Evolutionary conservation across 768 basidiomycete species (phyloP), one percentile per base, ranked within the genome.

Genomic region (Rhodosporidiobolus odoratus): DNA sequence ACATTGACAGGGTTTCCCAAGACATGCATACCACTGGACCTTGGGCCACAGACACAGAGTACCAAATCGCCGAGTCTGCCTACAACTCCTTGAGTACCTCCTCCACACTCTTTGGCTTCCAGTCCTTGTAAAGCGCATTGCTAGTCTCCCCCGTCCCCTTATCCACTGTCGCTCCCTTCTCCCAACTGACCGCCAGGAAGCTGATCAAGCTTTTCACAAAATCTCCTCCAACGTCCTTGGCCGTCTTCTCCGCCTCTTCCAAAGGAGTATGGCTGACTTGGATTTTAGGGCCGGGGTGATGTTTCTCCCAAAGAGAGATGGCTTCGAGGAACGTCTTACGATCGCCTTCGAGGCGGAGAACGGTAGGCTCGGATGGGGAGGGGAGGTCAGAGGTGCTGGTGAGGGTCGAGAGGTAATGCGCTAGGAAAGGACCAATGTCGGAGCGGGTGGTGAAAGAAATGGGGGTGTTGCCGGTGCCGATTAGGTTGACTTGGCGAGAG

Each of bases 371-470:
- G 58, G 6, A 5, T 0, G 38, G n/a, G 16, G 58, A 2, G 1
- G 58, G 58, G 7, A 56, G 43, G n/a, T 38, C 0, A n/a, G 66
- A 47, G n/a, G n/a, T n/a, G 43, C 30, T 27, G 23, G 41, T 47
- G 43, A 47, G 43, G 23, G 41, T 47, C n/a, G 53, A 15, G 19
- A 68, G 66, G 27, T 38, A 38, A 53, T 68, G 66, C 27, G 21
- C 53, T 32, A 56, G 52, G 66, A 61, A 68, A 7, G 53, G 60
- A 4, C 38, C 59, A 25, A 57, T 35, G 35, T 68, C 66, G n/a
- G 0, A 3, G 4, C 60, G 52, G 27, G 59, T 32, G 23, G 66
- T 68, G 50, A 61, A 53, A 7, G 32, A 19, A 45, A 68, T 57
- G 21, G 66, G 66, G 5, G 52, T 62, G 8, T 47, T 15, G 17